phyloP scores from a whole-genome alignment of 805 yeast genomes.

The Phaffomyces thermotolerans region DNA sequence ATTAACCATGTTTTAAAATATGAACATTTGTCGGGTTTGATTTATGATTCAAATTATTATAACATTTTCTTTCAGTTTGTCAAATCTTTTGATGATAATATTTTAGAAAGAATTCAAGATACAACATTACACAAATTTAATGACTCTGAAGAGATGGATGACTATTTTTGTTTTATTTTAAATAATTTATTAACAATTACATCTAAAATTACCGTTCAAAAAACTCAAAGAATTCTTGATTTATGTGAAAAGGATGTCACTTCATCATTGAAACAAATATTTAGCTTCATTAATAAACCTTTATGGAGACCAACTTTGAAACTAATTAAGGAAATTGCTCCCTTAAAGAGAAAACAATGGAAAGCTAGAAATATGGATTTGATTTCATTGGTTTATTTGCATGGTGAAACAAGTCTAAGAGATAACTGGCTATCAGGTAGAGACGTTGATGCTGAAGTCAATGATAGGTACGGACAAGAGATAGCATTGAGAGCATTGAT shows the following conservation, averaged over 20 bases:
- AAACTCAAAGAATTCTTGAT: conserved; percentile 66
- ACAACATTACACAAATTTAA: conserved; percentile 10
- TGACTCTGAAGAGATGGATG: conserved; percentile 18
- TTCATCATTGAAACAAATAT: conserved; percentile 49
- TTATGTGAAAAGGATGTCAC: conserved; percentile 59
- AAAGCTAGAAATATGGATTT: conserved; percentile 88
- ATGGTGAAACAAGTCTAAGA: conserved; percentile 60
- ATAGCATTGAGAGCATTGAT: conserved; percentile 71
- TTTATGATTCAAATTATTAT: conserved; percentile 66
- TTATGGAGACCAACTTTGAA: conserved; percentile 66
- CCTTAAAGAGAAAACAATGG: conserved; percentile 94
- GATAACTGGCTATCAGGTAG: conserved; percentile 88
- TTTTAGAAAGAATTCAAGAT: conserved; percentile 26
- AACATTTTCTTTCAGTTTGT: conserved; percentile 17
- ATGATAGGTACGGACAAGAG: conserved; percentile 79
- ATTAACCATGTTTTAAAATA: conserved; percentile 69
- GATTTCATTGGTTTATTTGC: conserved; percentile 76
- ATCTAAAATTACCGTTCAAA: conserved; percentile 53
- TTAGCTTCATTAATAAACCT: conserved; percentile 51
- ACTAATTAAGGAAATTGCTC: conserved; percentile 70
- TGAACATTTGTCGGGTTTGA: conserved; percentile 61
- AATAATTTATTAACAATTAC: conserved; percentile 47
- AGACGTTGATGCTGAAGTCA: conserved; percentile 68
- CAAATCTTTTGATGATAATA: conserved; percentile 13
- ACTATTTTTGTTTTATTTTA: conserved; percentile 39